Conservation (phyloP, 139 green algal genomes). For the Micractinium conductrix region DNA sequence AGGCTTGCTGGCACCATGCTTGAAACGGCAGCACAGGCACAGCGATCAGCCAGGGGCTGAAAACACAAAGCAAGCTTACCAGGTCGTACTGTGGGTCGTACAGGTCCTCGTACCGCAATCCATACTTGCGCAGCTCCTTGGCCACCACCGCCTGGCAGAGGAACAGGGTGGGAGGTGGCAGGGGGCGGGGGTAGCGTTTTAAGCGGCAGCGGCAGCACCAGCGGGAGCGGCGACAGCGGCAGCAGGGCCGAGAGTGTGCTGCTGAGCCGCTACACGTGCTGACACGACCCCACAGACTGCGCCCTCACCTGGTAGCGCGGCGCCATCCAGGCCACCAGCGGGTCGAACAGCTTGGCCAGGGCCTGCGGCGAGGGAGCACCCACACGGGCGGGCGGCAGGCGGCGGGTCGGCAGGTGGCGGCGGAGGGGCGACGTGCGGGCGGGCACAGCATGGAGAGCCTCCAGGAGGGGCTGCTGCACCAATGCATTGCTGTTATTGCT, state of each 20-base stretch:
- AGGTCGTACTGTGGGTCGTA: constrained; percentile 89
- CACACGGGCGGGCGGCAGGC: neutral
- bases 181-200: too few species aligned
- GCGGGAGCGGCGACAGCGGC: too few species aligned
- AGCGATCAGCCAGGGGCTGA: too few species aligned
- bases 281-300: too few species aligned
- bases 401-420: neutral
- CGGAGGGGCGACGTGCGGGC: neutral
- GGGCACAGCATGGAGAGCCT: too few species aligned
- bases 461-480: neutral
- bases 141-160: constrained; percentile 75
- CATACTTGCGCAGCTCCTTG: constrained; percentile 83
- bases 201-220: too few species aligned
- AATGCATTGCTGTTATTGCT: too few species aligned
- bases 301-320: constrained; percentile 76
- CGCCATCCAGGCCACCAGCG: constrained; percentile 59
- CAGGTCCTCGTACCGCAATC: constrained; percentile 97
- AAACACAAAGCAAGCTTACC: constrained; percentile 9
- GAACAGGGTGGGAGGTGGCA: too few species aligned
- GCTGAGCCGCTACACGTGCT: too few species aligned
- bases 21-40: too few species aligned
- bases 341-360: constrained; percentile 65
- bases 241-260: too few species aligned
- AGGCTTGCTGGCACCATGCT: too few species aligned
- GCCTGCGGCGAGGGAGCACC: neutral